These are phyloP conservation scores for Mycena chlorophos DNA, from an alignment of 768 basidiomycete genomes.

Conservation along the genomic window DNA sequence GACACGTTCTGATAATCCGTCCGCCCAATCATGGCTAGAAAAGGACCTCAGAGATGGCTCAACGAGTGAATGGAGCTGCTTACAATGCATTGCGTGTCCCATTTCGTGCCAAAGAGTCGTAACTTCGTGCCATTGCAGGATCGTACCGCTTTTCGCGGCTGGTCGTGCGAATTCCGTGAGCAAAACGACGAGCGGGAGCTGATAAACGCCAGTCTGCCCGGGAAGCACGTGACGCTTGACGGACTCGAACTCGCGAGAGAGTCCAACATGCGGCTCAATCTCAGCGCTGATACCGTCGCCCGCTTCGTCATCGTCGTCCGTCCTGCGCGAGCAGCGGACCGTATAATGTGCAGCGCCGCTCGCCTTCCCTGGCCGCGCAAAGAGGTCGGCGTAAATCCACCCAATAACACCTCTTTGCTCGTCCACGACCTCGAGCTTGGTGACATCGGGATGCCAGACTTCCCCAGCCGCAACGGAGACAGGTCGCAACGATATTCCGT, in stretches of 20 bases:
- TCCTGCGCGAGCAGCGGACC: conserved; percentile 88
- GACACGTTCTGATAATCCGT: conserved; percentile 98
- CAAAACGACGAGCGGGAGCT: conserved; percentile 89
- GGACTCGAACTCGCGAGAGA: conserved; percentile 65
- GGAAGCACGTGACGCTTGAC: conserved; percentile 59
- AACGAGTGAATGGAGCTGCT: conserved; percentile 34
- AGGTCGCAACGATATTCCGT: conserved; percentile 82
- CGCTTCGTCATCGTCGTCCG: conserved; percentile 84
- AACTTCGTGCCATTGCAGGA: conserved; percentile 91
- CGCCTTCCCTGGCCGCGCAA: conserved; percentile 80
- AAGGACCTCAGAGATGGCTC: conserved; percentile 1
- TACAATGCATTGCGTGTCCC: conserved; percentile 99
- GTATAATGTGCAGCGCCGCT: conserved; percentile 97
- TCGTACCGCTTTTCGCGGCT: conserved; percentile 59
- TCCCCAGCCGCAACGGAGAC: conserved; percentile 71
- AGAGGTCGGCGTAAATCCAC: conserved; percentile 94
- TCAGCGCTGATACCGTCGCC: conserved; percentile 56
- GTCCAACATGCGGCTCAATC: conserved; percentile 40
- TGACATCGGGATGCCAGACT: conserved; percentile 85
- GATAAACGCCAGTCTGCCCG: conserved; percentile 69
- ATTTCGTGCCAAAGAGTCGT: conserved; percentile 97
- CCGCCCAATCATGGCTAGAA: conserved; percentile 91
- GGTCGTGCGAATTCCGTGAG: conserved; percentile 83
- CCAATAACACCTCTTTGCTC: conserved; percentile 85
- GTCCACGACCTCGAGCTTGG: conserved; percentile 91